Evolutionary conservation across 1,284 basidiomycete species (phyloP), one percentile per base, ranked within the genome.

Genomic region (Dichomitus squalens): DNA sequence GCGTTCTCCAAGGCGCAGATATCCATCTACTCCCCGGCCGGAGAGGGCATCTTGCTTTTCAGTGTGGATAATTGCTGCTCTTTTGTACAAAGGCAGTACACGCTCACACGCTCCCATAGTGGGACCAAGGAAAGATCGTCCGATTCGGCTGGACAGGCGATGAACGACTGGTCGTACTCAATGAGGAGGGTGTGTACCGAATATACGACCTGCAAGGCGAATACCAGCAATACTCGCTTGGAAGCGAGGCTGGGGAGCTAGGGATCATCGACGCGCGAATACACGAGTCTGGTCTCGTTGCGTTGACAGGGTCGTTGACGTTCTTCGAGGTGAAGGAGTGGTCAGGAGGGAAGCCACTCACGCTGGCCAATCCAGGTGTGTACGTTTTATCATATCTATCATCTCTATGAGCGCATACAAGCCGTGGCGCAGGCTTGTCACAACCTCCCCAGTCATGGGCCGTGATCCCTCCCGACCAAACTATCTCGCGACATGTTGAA

Each of bases 181-280:
- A 95, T 64, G 95, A 97, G 72, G 95, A 98, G 66, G 96, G 96
- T 16, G 81, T 85, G 8, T 98, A 97, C 70, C 83, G 96, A 39
- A 70, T 98, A 18, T 98, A 98, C 71, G 89, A 96, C 71, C 79
- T 98, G 46, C 87, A 93, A 70, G 84, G 90, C 40, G 87, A 90
- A 65, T 97, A 96, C 70, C 79, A 84, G 52, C 93, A 96, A 64
- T 83, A 89, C 69, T 92, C 93, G 0, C 80, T 98, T 1, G 95
- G 95, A 2, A 78, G 79, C 8, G 94, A 97, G 47, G 93, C 93
- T 0, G 83, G 84, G 4, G 95, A 98, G 68, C 77, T 90, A 47
- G 96, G 94, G 0, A 82, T 98, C 23, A 77, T 95, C 41, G 90
- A 95, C 57, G 96, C 93, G 1, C 81, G 86, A 23, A 90, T 96